Percentiles rank a stretch among this genome's conserved stretches.
Evolutionary conservation across 1,284 basidiomycete genomes (phyloP).

Genomic region (Leccinum subatratum): DNA sequence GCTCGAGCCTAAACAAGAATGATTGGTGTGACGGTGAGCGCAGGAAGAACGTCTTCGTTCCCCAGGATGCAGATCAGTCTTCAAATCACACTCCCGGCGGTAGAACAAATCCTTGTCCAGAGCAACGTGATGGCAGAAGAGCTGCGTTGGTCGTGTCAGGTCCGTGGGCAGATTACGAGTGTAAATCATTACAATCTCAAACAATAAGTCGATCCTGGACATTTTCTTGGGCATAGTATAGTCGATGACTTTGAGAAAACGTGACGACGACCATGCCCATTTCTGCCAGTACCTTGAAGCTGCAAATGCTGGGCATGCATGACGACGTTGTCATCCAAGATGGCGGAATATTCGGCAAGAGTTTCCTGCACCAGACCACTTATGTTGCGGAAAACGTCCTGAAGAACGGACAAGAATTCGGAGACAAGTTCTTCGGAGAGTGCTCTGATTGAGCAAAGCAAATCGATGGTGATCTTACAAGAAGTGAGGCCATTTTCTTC

Average conservation of each 20-base stretch:
- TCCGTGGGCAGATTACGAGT: slow-evolving; percentile 81
- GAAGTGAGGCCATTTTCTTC: slow-evolving; percentile 92
- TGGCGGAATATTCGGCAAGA: slow-evolving; percentile 61
- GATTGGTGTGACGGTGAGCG: slow-evolving; percentile 86
- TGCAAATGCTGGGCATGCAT: slow-evolving; percentile 73
- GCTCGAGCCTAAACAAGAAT: slow-evolving; percentile 72
- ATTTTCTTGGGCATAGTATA: slow-evolving; percentile 51
- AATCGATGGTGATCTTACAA: slow-evolving; percentile 90
- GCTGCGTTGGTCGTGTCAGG: slow-evolving; percentile 75
- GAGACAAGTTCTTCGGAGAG: slow-evolving; percentile 74
- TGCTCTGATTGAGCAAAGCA: slow-evolving; percentile 62
- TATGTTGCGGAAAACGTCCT: slow-evolving; percentile 78
- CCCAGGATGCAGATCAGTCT: slow-evolving; percentile 61
- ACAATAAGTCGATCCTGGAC: slow-evolving; percentile 81
- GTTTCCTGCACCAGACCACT: slow-evolving; percentile 71
- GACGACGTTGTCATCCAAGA: slow-evolving; percentile 53
- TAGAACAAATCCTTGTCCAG: slow-evolving; percentile 59
- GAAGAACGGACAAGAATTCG: slow-evolving; percentile 76
- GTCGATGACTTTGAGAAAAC: slow-evolving; percentile 80
- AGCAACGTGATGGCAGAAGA: slow-evolving; percentile 84
- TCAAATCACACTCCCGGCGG: slow-evolving; percentile 83
- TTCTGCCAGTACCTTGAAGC: slow-evolving; percentile 94
- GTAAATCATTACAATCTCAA: slow-evolving; percentile 84
- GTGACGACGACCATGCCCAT: slow-evolving; percentile 92
- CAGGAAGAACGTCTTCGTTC: slow-evolving; percentile 83